These are phyloP conservation scores for Ganoderma lingzhi DNA, from an alignment of 1,284 basidiomycete species.

Conservation along the genomic window DNA sequence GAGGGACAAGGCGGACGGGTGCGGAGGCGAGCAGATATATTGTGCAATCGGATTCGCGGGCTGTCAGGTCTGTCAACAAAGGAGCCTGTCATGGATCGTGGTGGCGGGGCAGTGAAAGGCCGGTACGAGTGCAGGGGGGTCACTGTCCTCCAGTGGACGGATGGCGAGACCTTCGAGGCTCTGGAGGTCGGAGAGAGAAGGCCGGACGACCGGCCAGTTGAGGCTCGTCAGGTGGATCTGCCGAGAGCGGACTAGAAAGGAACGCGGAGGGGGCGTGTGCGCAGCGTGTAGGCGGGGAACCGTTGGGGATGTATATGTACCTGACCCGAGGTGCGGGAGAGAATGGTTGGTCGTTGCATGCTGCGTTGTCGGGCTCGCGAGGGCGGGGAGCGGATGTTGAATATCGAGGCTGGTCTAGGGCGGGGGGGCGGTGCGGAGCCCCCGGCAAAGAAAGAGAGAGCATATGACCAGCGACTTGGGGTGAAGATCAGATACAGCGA, in stretches of 20 bases:
- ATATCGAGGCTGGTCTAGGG: neutral
- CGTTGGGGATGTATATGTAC: neutral
- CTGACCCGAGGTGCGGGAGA: neutral
- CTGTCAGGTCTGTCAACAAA: neutral
- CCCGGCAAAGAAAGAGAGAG: neutral
- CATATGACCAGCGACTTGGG: slow-evolving; percentile 4
- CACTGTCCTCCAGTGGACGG: neutral
- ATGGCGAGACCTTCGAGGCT: neutral
- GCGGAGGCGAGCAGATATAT: neutral
- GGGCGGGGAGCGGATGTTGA: neutral
- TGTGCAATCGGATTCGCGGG: slow-evolving; percentile 8
- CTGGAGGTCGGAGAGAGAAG: slow-evolving; percentile 1
- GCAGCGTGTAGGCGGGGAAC: slow-evolving; percentile 1
- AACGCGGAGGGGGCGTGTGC: slow-evolving; percentile 4
- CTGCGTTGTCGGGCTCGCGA: neutral
- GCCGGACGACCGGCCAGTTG: neutral
- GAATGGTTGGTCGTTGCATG: neutral
- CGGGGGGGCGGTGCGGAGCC: neutral
- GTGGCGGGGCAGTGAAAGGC: neutral
- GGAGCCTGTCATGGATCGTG: neutral
- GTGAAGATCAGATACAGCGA: neutral
- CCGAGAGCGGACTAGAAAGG: slow-evolving; percentile 4
- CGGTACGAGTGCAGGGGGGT: neutral
- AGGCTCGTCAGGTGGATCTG: slow-evolving; percentile 2
- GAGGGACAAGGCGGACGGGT: neutral